These are phyloP conservation scores for Penicillium sumatraense DNA, from an alignment of 2,329 filamentous ascomycete genomes.

Conservation along the genomic window DNA sequence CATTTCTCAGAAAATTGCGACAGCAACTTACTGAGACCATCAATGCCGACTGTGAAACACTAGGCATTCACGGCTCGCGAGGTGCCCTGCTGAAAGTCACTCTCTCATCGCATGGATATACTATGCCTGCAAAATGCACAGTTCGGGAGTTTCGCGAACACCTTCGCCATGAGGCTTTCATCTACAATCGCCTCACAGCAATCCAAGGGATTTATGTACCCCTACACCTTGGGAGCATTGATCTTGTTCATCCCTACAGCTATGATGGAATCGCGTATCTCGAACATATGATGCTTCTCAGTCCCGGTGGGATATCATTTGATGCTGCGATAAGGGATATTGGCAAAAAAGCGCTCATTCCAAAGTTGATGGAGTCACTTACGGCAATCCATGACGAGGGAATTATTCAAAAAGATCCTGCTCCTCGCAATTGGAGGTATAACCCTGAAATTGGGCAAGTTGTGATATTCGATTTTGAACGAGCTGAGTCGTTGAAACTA, in stretches of 20 bases:
- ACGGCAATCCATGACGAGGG: conserved; percentile 20
- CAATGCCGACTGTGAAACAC: conserved; percentile 23
- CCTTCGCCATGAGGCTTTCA: conserved; percentile 22
- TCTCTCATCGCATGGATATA: conserved; percentile 33
- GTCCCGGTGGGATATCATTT: conserved; percentile 20
- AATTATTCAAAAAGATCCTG: conserved; percentile 24
- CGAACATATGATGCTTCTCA: conserved; percentile 26
- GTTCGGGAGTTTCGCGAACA: conserved; percentile 21
- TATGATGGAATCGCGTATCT: conserved; percentile 28
- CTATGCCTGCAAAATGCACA: conserved; percentile 31
- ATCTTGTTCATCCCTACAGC: conserved; percentile 22
- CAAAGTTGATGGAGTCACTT: conserved; percentile 22
- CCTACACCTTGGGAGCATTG: conserved; percentile 28
- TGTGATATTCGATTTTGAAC: conserved; percentile 27
- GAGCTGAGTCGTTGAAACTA: conserved; percentile 11
- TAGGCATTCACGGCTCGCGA: conserved; percentile 29
- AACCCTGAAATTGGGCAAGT: conserved; percentile 17
- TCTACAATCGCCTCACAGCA: conserved; percentile 24
- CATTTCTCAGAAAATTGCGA: conserved; percentile 5
- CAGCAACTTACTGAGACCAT: conserved; percentile 9
- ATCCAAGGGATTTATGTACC: conserved; percentile 29
- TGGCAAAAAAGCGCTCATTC: conserved; percentile 8
- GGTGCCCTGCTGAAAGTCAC: conserved; percentile 34
- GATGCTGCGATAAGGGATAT: conserved; percentile 10
- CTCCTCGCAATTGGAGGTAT: conserved; percentile 22